Conservation (phyloP, 2,329 filamentous ascomycete species). For the Emmonsia crescens region DNA sequence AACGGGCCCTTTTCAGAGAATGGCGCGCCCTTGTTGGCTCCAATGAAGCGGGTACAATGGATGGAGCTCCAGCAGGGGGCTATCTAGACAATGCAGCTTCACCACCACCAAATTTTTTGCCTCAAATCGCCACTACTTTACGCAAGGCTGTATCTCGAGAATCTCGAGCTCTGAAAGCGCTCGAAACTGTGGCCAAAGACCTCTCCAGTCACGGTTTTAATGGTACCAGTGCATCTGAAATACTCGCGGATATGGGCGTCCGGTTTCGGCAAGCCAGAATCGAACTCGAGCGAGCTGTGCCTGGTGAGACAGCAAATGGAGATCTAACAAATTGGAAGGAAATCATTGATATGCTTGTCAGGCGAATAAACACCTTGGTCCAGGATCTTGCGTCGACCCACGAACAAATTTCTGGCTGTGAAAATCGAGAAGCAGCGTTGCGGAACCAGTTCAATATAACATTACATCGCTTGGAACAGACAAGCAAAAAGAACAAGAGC, state of each 20-base stretch:
- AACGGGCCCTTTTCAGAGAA: constrained; percentile 29
- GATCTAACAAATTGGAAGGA: constrained; percentile 29
- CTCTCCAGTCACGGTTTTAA: constrained; percentile 32
- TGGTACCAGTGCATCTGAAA: constrained; percentile 20
- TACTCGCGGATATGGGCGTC: constrained; percentile 27
- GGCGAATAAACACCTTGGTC: constrained; percentile 27
- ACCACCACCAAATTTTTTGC: constrained; percentile 30
- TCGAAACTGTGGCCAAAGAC: constrained; percentile 27
- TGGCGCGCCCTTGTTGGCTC: constrained; percentile 25
- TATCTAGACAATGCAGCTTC: constrained; percentile 13
- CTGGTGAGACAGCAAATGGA: constrained; percentile 32
- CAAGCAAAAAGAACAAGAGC: constrained; percentile 25
- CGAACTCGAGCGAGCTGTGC: constrained; percentile 33
- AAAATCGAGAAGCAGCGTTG: constrained; percentile 30
- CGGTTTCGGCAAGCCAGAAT: constrained; percentile 35
- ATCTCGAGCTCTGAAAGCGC: constrained; percentile 27
- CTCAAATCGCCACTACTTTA: constrained; percentile 27
- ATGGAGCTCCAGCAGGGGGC: neutral
- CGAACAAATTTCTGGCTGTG: constrained; percentile 22
- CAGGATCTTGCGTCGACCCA: constrained; percentile 25
- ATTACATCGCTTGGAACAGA: constrained; percentile 28
- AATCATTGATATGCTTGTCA: constrained; percentile 31
- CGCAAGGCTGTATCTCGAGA: constrained; percentile 27
- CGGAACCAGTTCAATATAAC: constrained; percentile 35
- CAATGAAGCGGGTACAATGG: constrained; percentile 9